Base-by-base conservation (phyloP, 148 eudicot genomes). In the Rhododendron griersonianum region DNA sequence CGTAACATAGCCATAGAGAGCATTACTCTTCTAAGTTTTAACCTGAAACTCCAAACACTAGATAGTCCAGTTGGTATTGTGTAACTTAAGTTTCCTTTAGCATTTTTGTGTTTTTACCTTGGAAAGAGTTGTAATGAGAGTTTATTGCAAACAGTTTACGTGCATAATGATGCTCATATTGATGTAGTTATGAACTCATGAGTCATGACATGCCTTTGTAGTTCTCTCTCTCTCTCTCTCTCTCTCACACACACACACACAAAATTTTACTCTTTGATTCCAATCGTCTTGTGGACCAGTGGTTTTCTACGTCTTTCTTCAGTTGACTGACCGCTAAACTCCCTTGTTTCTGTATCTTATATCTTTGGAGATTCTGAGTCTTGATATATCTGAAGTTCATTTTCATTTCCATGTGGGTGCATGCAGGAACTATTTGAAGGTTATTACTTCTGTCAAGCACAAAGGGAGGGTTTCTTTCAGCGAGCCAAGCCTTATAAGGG, bases 381-480 rank as follows among this genome's bases (percentile, higher is more conserved):
- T 25, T 63, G n/a, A 23, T 84, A 18, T 83, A 39, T 57, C 23
- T 44, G 50, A 30, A 21, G 15, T 78, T 78, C 14, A 44, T 78
- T 81, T 50, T 71, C 18, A 19, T 33, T 50, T 11, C 39, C 55
- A 80, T 65, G 48, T 61, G 83, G 39, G 73, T 30, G 84, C 35
- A 15, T 88, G 50, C 89, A 98, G 99, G 99, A 98, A 88, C 91
- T 95, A 80, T 98, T 98, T 87, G 99, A 98, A 92, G 98, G 99
- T 83, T 93, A 94, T 85, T 98, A 98, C 91, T 98, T 98, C 84
- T 98, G 99, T 90, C 99, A 98, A 95, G 99, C 99, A 76, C 99
- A 95, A 85, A 91, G 92, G 87, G 98, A 94, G 89, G 99, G 94
- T 59, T 94, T 90, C 89, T 91, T 98, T 89, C 93, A 89, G 83